Evolutionary conservation across 352 stramenopile species (phyloP).

Genomic region (Phytophthora capsici): DNA sequence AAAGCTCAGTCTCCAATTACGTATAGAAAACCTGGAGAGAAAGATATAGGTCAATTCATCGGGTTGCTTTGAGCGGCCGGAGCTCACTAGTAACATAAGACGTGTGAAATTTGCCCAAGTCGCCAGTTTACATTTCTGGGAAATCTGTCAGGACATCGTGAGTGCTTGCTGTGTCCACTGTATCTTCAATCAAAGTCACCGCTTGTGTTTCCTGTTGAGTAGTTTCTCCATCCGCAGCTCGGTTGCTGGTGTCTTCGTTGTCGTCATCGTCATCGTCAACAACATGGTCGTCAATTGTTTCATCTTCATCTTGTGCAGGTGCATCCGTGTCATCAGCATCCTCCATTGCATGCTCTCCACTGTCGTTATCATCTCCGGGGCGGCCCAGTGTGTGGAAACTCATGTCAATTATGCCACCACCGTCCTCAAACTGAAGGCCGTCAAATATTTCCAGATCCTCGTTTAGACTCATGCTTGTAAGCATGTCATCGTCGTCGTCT

Average conservation of each 20-base stretch:
- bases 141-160: slow-evolving; percentile 25
- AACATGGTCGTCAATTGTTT: slow-evolving; percentile 53
- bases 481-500: slow-evolving; percentile 62
- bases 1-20: slow-evolving; percentile 55
- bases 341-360: slow-evolving; percentile 33
- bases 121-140: slow-evolving; percentile 34
- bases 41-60: slow-evolving; percentile 68
- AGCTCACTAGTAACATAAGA: slow-evolving; percentile 18
- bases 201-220: slow-evolving; percentile 19
- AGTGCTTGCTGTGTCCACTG: background rate
- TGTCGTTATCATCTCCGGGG: slow-evolving; percentile 36
- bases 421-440: slow-evolving; percentile 85
- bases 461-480: slow-evolving; percentile 79
- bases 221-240: slow-evolving; percentile 14
- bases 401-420: slow-evolving; percentile 84
- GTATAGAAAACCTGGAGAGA: slow-evolving; percentile 78
- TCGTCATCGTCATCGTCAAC: slow-evolving; percentile 76
- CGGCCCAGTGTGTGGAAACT: slow-evolving; percentile 40
- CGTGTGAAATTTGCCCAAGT: slow-evolving; percentile 16
- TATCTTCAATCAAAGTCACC: slow-evolving; percentile 1
- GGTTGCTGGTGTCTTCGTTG: slow-evolving; percentile 37
- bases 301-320: slow-evolving; percentile 46
- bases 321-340: slow-evolving; percentile 50
- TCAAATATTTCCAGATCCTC: slow-evolving; percentile 87
- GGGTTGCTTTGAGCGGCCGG: slow-evolving; percentile 59